Conservation (phyloP, 2,329 filamentous ascomycete species). For the Trichoderma polysporum region DNA sequence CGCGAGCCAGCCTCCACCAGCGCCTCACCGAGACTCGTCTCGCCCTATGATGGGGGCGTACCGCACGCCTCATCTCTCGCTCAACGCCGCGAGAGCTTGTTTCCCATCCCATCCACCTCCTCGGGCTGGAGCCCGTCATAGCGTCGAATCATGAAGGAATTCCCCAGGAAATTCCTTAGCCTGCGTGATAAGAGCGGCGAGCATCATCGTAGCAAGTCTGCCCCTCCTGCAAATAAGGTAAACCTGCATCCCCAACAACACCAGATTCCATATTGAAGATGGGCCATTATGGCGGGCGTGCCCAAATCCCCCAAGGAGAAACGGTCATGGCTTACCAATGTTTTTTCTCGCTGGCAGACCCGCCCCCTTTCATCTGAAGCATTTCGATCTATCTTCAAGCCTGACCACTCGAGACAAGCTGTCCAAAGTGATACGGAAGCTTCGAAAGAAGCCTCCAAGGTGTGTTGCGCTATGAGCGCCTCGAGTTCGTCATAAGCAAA, state of each 20-base stretch:
- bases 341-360: conserved; percentile 37
- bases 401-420: conserved; percentile 55
- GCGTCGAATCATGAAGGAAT: conserved; percentile 49
- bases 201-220: conserved; percentile 56
- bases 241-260: neutral
- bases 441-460: conserved; percentile 41
- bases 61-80: conserved; percentile 32
- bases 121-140: conserved; percentile 1
- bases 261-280: neutral
- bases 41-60: conserved; percentile 22
- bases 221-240: conserved; percentile 45
- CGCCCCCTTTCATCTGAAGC: conserved; percentile 55
- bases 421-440: conserved; percentile 17
- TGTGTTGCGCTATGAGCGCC: conserved; percentile 22
- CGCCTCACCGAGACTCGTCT: conserved; percentile 16
- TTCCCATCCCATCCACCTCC: conserved; percentile 9
- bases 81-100: conserved; percentile 32
- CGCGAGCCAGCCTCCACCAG: neutral
- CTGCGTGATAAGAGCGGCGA: conserved; percentile 63
- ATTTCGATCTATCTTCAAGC: conserved; percentile 65
- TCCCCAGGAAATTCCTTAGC: conserved; percentile 66
- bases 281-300: neutral
- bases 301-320: neutral
- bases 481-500: neutral
- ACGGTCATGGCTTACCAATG: conserved; percentile 20